Evolutionary conservation across 2,329 filamentous ascomycete genomes (phyloP).

Genomic region (Triangularia setosa): DNA sequence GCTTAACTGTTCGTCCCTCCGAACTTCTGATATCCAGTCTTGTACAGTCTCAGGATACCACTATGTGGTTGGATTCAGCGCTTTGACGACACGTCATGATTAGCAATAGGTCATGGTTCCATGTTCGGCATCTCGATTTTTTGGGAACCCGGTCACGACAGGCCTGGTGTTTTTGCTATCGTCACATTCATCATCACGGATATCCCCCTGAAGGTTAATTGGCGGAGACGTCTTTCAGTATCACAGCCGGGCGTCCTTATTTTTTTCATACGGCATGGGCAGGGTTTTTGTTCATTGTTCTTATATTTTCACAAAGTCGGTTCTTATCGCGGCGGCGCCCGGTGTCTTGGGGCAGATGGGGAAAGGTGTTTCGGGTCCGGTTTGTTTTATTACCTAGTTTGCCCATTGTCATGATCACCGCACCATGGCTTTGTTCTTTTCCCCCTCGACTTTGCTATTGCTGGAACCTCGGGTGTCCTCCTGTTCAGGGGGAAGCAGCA

Average conservation of each 20-base stretch:
- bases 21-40: conserved; percentile 11
- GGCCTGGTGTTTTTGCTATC: conserved; percentile 2
- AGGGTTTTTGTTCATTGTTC: conserved; percentile 13
- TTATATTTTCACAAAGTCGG: conserved; percentile 12
- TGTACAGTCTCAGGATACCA: conserved; percentile 25
- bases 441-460: conserved; percentile 5
- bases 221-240: conserved; percentile 8
- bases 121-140: conserved; percentile 16
- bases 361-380: conserved; percentile 13
- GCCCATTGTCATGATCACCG: conserved; percentile 7
- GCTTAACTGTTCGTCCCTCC: not conserved
- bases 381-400: conserved; percentile 13
- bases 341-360: conserved; percentile 19
- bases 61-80: conserved; percentile 26
- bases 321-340: conserved; percentile 22
- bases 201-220: conserved; percentile 11
- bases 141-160: conserved; percentile 11
- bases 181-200: conserved; percentile 18
- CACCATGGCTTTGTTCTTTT: conserved; percentile 8
- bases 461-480: conserved; percentile 2
- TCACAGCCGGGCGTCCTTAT: conserved; percentile 6
- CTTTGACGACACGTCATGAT: conserved; percentile 23
- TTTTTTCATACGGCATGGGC: conserved; percentile 17
- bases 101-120: conserved; percentile 17
- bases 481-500: not conserved